Evolutionary conservation across 257 asterid species (phyloP), one percentile per base, ranked within the genome.

Genomic region (Gentiana straminea): DNA sequence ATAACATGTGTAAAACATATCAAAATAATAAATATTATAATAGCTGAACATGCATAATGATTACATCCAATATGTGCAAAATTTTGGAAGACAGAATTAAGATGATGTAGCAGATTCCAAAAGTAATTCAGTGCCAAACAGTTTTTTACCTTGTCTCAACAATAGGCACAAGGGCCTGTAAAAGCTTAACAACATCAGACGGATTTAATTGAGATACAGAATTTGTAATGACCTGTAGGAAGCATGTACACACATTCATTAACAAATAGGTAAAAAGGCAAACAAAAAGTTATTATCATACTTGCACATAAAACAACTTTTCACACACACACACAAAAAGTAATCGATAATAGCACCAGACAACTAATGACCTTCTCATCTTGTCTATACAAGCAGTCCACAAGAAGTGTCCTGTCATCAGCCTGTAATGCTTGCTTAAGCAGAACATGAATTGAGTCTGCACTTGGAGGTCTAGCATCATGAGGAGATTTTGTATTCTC

Each of bases 401-500:
- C 64, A 54, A 87, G 77, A 66, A 83, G 95, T 43, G 93, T 73
- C 53, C 79, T 83, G 73, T 91, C 98, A 72, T 83, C 95, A 1
- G 94, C 96, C 48, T 69, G 84, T 34, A 91, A 81, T 45, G 96
- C 93, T 78, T 87, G 97, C 81, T 83, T 87, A 57, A 91, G 85
- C 64, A 91, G 69, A 55, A 91, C 76, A 73, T 79, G 76, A 78
- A 91, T 74, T 13, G 98, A 91, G 70, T 87, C 95, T 0, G 89
- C 98, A 69, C 93, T 87, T 58, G 98, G 98, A 54, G 93, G 94
- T 76, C 81, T 87, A 53, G 71, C 58, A 43, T 11, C 65, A 55
- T 49, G 46, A 33, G 77, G 64, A 63, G 72, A 35, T 37, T 58
- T 78, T 4, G 57, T 54, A 52, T 54, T 66, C 70, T 78, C 82